Evolutionary conservation across 31 red algal species (phyloP), one percentile per base, ranked within the genome.

Genomic region (Porphyra umbilicalis): DNA sequence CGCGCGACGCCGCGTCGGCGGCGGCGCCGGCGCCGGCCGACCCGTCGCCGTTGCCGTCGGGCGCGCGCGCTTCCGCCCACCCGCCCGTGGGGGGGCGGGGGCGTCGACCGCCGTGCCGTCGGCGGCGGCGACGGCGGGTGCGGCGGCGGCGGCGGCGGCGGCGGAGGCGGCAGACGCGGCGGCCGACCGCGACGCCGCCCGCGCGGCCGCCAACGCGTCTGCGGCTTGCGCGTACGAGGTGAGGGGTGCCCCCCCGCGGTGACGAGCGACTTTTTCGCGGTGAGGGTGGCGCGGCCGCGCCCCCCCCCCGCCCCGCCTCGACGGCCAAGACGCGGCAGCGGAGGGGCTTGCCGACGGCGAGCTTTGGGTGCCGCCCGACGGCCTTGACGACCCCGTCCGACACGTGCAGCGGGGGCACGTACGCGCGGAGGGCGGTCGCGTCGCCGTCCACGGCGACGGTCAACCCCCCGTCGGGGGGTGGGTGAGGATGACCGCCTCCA

Each of bases 201-300:
- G 34, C 7, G 78, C 75, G 34, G 57, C 83, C 40, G 35, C 76
- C 68, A 92, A 67, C 32, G 85, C 85, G 0, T 44, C 39, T 2
- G 82, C 77, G 29, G 89, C 89, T 32, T 92, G 84, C 38, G 82
- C 81, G 35, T 83, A 87, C 34, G 83, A 82, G 18, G 84, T 36
- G 29, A 92, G 83, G 38, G 83, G 36, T 84, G 88, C 74, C 84
- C 83, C 32, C 36, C 76, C 37, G 92, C 80, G 40, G 78, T 74
- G 9, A 95, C 88, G 6, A 95, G 68, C 20, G 88, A 90, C 13
- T 67, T 76, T 33, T 83, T 79, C 10, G 92, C 84, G 16, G 92
- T 87, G 33, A 94, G 67, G 35, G 83, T 71, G 57, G 57, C 57
- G 25, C 57, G 57, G 0, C 57, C 57, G 2, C 57, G 57, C 57